Percentiles rank a stretch among this genome's conserved stretches.
Evolutionary conservation across 2,329 filamentous ascomycete species (phyloP).

Genomic region (Tolypocladium cylindrosporum): DNA sequence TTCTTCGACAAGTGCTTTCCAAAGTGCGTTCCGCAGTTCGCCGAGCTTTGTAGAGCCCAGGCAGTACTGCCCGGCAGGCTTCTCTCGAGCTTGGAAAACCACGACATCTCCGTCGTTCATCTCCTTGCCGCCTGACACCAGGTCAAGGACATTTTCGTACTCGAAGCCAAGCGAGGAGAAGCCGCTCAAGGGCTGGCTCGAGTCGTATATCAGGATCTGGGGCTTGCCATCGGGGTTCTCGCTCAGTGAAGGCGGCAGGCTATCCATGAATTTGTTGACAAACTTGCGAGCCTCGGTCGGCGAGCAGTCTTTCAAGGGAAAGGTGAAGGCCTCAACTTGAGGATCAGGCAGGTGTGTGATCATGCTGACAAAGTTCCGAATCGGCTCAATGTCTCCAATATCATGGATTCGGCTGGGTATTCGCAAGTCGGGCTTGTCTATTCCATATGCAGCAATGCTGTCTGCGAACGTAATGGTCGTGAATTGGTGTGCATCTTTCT

Average conservation of each 20-base stretch:
- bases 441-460: conserved; percentile 69
- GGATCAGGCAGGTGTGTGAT: conserved; percentile 61
- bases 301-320: conserved; percentile 46
- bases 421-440: conserved; percentile 85
- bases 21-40: conserved; percentile 59
- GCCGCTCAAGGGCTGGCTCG: conserved; percentile 62
- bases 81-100: conserved; percentile 67
- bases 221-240: conserved; percentile 69
- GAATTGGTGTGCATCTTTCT: conserved; percentile 18
- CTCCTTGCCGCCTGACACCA: conserved; percentile 28
- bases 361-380: conserved; percentile 61
- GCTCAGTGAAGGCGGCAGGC: conserved; percentile 47
- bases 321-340: conserved; percentile 63
- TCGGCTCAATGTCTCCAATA: conserved; percentile 46
- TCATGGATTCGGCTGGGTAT: conserved; percentile 56
- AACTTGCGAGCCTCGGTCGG: conserved; percentile 48
- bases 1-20: conserved; percentile 57
- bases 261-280: conserved; percentile 59
- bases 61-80: conserved; percentile 43
- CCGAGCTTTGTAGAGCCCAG: conserved; percentile 61
- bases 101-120: conserved; percentile 60
- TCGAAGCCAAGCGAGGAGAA: conserved; percentile 61
- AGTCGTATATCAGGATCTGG: conserved; percentile 67
- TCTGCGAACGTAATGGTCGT: conserved; percentile 26
- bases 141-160: conserved; percentile 48